These are phyloP conservation scores for Russula virescens DNA, from an alignment of 768 basidiomycete genomes.

Conservation along the genomic window DNA sequence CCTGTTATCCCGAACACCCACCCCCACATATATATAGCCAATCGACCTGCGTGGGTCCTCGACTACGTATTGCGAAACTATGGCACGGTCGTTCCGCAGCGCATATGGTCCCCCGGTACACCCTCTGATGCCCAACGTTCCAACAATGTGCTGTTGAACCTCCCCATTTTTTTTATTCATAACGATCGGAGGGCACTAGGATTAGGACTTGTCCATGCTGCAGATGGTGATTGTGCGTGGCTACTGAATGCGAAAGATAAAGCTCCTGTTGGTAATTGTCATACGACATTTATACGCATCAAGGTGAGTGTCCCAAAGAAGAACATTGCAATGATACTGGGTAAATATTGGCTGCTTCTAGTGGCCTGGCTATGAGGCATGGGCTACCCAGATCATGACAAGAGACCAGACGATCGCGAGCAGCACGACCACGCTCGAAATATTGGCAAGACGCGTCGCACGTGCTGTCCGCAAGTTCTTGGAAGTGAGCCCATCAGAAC, in stretches of 20 bases:
- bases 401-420: constrained; percentile 4
- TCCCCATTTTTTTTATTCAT: constrained; percentile 21
- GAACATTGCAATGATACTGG: neutral
- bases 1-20: neutral
- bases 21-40: neutral
- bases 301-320: neutral
- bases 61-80: neutral
- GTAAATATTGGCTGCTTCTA: neutral
- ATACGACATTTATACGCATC: constrained; percentile 5
- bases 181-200: constrained; percentile 1
- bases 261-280: neutral
- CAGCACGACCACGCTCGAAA: constrained; percentile 3
- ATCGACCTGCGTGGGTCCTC: constrained; percentile 4
- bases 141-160: neutral
- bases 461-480: constrained; percentile 10
- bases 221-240: neutral
- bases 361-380: constrained; percentile 16
- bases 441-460: neutral
- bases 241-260: neutral
- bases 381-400: constrained; percentile 11
- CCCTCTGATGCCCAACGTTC: constrained; percentile 8
- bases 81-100: constrained; percentile 11
- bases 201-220: neutral
- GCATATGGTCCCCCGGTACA: constrained; percentile 1
- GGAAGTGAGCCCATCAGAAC: neutral